Base-by-base conservation (phyloP, 805 yeast species). In the Saturnispora dispora region DNA sequence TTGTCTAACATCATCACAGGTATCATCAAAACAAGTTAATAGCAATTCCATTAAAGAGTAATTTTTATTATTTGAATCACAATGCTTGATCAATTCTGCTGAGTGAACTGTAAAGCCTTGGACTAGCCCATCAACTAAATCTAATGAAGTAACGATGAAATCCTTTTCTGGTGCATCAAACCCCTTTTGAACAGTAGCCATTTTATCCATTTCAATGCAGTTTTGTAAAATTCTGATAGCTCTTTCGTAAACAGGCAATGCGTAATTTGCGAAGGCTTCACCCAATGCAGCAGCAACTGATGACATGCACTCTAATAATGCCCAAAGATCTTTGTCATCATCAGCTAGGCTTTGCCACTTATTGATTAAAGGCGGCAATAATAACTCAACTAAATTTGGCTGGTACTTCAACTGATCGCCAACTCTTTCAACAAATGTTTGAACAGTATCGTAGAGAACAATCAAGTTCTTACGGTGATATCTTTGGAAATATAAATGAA, bases 241-340 rank as follows among this genome's bases (percentile, higher is more conserved):
- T 57, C 98, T 74, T 60, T 78, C 78, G 63, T 88, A 93, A 10
- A 90, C 91, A 7, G 90, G 85, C 10, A 84, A 75, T 0, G 98
- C 97, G 71, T 82, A 88, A 5, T 95, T 96, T 6, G 89, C 86
- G 71, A 91, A 91, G 27, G 78, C 65, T 55, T 85, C 88, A 22
- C 96, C 95, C 53, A 90, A 69, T 2, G 89, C 78, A 1, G 96
- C 89, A 11, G 97, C 95, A 33, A 93, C 85, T 18, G 89, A 80
- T 4, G 96, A 87, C 78, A 93, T 77, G 68, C 98, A 90, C 66
- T 91, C 98, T 53, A 93, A 70, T 56, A 93, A 72, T 5, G 97
- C 95, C 91, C 97, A 88, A 57, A 91, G 68, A 59, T 82, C 96
- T 50, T 79, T 78, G 64, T 91, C 97, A 51, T 81, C 81, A 63